A percentile compares a stretch with the other conserved stretches of the same genome.
Evolutionary conservation across 371 early-diverging fungal genomes (phyloP).

Genomic region (Syncephalastrum contaminatum): DNA sequence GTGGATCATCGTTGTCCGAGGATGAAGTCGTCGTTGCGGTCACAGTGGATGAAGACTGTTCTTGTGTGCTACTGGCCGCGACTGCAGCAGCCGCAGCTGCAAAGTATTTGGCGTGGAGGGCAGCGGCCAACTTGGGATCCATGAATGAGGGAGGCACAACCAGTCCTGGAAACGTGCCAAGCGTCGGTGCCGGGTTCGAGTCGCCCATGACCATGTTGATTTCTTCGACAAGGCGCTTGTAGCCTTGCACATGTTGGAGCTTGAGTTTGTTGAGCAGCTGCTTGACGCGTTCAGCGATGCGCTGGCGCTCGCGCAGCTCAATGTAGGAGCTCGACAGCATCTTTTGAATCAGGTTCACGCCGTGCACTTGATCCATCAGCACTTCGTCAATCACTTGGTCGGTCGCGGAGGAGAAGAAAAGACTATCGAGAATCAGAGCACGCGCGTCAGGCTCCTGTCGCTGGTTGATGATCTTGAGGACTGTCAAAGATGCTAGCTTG

Average conservation of each 20-base stretch:
- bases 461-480: slow-evolving; percentile 90
- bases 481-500: slow-evolving; percentile 83
- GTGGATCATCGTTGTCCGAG: slow-evolving; percentile 5
- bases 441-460: slow-evolving; percentile 89
- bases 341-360: slow-evolving; percentile 84
- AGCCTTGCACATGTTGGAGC: slow-evolving; percentile 72
- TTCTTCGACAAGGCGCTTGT: slow-evolving; percentile 82
- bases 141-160: slow-evolving; percentile 27
- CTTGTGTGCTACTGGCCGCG: slow-evolving; percentile 8
- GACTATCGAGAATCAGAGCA: slow-evolving; percentile 72
- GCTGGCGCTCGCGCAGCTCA: slow-evolving; percentile 71
- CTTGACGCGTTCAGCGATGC: slow-evolving; percentile 79
- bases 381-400: slow-evolving; percentile 67
- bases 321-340: slow-evolving; percentile 81
- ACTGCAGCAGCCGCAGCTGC: slow-evolving; percentile 18
- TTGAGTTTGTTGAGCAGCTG: slow-evolving; percentile 56
- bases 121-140: slow-evolving; percentile 37
- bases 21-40: background rate
- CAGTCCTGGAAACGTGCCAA: slow-evolving; percentile 27
- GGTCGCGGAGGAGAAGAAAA: slow-evolving; percentile 57
- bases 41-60: slow-evolving; percentile 4
- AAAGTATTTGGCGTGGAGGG: slow-evolving; percentile 35
- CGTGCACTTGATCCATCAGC: slow-evolving; percentile 83
- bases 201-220: slow-evolving; percentile 53
- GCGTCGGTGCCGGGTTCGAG: slow-evolving; percentile 39